Base-by-base conservation (phyloP, 1,284 basidiomycete species). In the Sanguinoderma infundibulare region DNA sequence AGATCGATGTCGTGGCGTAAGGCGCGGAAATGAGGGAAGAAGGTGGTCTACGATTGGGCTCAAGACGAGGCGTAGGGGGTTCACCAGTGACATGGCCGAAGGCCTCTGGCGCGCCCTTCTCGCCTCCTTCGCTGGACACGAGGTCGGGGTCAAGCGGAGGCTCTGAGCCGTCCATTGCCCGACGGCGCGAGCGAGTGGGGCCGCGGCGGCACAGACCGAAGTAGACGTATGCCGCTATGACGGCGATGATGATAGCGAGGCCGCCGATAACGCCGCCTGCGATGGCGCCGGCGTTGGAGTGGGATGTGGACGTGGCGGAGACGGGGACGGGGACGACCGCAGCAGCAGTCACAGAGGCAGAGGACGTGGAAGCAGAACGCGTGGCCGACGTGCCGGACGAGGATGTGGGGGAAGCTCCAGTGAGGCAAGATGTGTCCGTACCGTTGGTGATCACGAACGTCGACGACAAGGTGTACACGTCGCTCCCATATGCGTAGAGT, bases 201-300 rank as follows among this genome's bases (percentile, higher is more conserved):
- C 5, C 22, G 50, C 71, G 62, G 44, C 73, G 47, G 4, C 34
- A 52, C 20, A 52, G 8, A 1, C 52, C 59, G 24, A 65, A 53
- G n/a, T n/a, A n/a, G n/a, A n/a, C n/a, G n/a, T n/a, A n/a, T n/a
- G n/a, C n/a, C n/a, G n/a, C n/a, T n/a, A n/a, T n/a, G 15, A 56
- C 54, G 2, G 62, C 67, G 26, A 49, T 55, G 10, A 72, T 17
- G 36, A 71, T 55, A 2, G 66, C 69, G 10, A 74, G 49, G 12
- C 72, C 76, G 15, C 74, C 75, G 4, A 20, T 34, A 3, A 76
- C 59, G 12, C 74, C 74, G 10, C 76, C 76, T 3, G 69, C 72
- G 38, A 77, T 72, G 0, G 71, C 73, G 5, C 74, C 75, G 20
- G 10, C 9, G 20, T 47, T 36, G n/a, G n/a, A n/a, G n/a, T n/a